Evolutionary conservation across 108 stramenopile species (phyloP).

Genomic region (Parietichytrium sp.): DNA sequence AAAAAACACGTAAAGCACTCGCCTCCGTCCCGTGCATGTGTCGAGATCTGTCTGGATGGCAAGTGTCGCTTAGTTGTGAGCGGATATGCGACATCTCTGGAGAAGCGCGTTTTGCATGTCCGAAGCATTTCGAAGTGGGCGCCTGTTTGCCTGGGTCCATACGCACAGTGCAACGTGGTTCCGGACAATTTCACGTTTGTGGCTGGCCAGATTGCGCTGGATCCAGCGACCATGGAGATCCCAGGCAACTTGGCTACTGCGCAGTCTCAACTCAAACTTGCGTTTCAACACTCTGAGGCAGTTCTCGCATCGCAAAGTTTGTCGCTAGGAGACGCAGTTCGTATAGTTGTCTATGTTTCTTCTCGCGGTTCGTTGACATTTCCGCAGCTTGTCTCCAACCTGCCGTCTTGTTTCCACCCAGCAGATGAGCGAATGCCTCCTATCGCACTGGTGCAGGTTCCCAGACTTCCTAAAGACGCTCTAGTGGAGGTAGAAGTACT

Average conservation of each 20-base stretch:
- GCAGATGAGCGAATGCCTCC: background rate
- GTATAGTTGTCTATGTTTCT: background rate
- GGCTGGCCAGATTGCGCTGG: constrained; percentile 89
- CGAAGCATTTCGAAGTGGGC: constrained; percentile 91
- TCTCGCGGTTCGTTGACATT: background rate
- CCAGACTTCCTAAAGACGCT: background rate
- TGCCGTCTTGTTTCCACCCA: too few relatives aligned
- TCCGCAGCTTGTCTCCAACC: background rate
- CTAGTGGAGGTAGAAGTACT: background rate
- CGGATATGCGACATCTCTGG: constrained; percentile 44
- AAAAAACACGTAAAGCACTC: too few relatives aligned
- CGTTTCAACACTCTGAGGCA: background rate
- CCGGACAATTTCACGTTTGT: constrained; percentile 72
- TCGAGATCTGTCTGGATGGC: constrained; percentile 71
- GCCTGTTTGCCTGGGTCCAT: constrained; percentile 97
- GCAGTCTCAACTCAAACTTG: background rate
- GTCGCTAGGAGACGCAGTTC: background rate
- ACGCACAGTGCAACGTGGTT: constrained; percentile 87
- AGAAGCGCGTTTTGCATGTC: constrained; percentile 83
- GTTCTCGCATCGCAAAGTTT: background rate
- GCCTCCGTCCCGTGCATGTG: constrained; percentile 77
- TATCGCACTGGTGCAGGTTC: background rate
- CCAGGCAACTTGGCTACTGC: constrained; percentile 6
- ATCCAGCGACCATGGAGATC: constrained; percentile 76
- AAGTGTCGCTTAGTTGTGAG: constrained; percentile 1